Conservation (phyloP, 352 stramenopile species). For the Phytophthora pluvialis region DNA sequence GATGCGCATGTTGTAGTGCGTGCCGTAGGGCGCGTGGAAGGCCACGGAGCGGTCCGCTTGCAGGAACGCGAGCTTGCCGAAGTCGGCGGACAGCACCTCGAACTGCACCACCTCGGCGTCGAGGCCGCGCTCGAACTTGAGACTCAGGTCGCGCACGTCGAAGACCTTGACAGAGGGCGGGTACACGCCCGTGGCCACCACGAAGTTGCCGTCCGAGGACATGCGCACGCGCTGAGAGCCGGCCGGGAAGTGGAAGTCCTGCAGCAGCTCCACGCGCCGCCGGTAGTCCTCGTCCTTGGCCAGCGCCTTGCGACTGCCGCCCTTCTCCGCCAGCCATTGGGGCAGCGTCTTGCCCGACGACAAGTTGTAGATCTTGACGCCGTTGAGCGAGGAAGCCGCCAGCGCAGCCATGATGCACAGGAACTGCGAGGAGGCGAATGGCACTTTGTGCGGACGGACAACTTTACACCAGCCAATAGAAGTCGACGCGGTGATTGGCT, state of each 20-base stretch:
- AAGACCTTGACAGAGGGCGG: slow-evolving; percentile 96
- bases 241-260: slow-evolving; percentile 99
- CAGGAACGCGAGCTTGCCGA: slow-evolving; percentile 98
- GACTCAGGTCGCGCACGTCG: slow-evolving; percentile 94
- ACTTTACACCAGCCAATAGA: slow-evolving; percentile 28
- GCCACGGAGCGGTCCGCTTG: slow-evolving; percentile 95
- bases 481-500: slow-evolving; percentile 10
- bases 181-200: slow-evolving; percentile 97
- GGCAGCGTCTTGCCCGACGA: slow-evolving; percentile 94
- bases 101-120: slow-evolving; percentile 97
- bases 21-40: slow-evolving; percentile 99
- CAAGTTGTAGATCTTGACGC: slow-evolving; percentile 97
- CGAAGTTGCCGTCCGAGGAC: slow-evolving; percentile 95
- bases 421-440: no score
- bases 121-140: slow-evolving; percentile 99
- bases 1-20: slow-evolving; percentile 95
- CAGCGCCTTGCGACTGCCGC: slow-evolving; percentile 41
- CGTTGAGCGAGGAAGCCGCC: slow-evolving; percentile 88
- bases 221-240: slow-evolving; percentile 95
- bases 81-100: slow-evolving; percentile 95
- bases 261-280: slow-evolving; percentile 97
- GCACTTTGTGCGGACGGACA: not conserved
- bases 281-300: slow-evolving; percentile 74
- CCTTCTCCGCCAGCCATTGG: slow-evolving; percentile 94
- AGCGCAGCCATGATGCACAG: slow-evolving; percentile 75